These are phyloP conservation scores for Nothophytophthora sp. DNA, from an alignment of 352 stramenopile genomes.

Conservation along the genomic window DNA sequence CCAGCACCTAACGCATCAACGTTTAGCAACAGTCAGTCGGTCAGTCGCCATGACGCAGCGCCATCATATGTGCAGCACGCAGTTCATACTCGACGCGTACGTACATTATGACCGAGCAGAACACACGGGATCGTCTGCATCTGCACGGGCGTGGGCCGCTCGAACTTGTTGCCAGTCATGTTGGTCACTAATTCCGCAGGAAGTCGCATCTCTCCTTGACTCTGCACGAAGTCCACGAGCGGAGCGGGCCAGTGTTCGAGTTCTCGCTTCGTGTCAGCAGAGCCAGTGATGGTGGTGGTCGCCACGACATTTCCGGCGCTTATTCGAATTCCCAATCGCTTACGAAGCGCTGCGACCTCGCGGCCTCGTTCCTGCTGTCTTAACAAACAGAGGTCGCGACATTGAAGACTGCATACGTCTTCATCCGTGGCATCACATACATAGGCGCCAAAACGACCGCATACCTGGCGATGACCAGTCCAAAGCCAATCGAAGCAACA, in stretches of 20 bases:
- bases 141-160: slow-evolving; percentile 65
- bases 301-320: not conserved
- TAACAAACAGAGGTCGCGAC: slow-evolving; percentile 45
- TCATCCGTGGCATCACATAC: slow-evolving; percentile 81
- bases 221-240: slow-evolving; percentile 28
- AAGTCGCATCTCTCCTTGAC: slow-evolving; percentile 21
- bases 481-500: not conserved
- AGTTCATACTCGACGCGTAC: too few relatives aligned
- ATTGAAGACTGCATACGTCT: slow-evolving; percentile 85
- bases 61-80: not conserved
- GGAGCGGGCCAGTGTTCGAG: slow-evolving; percentile 1
- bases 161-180: slow-evolving; percentile 31
- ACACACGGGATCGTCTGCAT: slow-evolving; percentile 73
- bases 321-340: slow-evolving; percentile 34
- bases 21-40: not conserved
- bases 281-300: not conserved
- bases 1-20: slow-evolving; percentile 37
- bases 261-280: not conserved
- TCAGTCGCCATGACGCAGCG: not conserved
- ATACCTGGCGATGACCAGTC: slow-evolving; percentile 50
- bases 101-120: slow-evolving; percentile 42
- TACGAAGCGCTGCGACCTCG: slow-evolving; percentile 20
- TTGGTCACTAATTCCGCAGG: slow-evolving; percentile 40
- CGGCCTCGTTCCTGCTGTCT: slow-evolving; percentile 7
- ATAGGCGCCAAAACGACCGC: slow-evolving; percentile 74